Conservation (phyloP, 805 yeast genomes). For the Yarrowia sp. region DNA sequence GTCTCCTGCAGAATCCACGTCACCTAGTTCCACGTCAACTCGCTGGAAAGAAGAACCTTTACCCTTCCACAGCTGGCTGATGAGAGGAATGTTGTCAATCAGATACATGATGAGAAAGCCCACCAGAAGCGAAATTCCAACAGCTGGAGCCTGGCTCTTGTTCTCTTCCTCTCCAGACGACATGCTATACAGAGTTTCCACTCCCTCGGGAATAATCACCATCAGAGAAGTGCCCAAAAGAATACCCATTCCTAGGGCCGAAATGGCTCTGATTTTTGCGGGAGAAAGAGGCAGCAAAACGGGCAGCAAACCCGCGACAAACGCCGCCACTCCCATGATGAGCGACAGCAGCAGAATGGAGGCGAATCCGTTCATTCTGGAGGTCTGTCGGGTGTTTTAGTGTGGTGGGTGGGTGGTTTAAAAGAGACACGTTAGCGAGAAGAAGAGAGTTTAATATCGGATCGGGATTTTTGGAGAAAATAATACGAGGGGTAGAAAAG, state of each 20-base stretch:
- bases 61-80: neutral
- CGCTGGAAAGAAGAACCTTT: neutral
- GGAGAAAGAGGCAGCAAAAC: conserved; percentile 25
- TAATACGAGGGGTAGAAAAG: too few species aligned
- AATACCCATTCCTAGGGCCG: conserved; percentile 57
- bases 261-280: conserved; percentile 40
- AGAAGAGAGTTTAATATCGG: neutral
- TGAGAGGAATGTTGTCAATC: conserved; percentile 44
- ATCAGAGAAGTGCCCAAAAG: conserved; percentile 57
- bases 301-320: conserved; percentile 33
- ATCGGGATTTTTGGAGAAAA: too few species aligned
- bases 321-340: conserved; percentile 31
- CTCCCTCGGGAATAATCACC: conserved; percentile 65
- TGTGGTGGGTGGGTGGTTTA: neutral
- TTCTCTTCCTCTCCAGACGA: conserved; percentile 24
- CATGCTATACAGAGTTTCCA: conserved; percentile 42
- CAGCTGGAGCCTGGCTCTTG: conserved; percentile 29
- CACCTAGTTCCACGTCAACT: conserved; percentile 15
- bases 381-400: neutral
- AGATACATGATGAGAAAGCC: conserved; percentile 57
- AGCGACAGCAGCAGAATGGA: conserved; percentile 28
- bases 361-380: conserved; percentile 10
- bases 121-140: conserved; percentile 49
- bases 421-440: neutral
- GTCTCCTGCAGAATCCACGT: neutral